Evolutionary conservation across 305 asterid genomes (phyloP).

Genomic region (Andrographis paniculata): DNA sequence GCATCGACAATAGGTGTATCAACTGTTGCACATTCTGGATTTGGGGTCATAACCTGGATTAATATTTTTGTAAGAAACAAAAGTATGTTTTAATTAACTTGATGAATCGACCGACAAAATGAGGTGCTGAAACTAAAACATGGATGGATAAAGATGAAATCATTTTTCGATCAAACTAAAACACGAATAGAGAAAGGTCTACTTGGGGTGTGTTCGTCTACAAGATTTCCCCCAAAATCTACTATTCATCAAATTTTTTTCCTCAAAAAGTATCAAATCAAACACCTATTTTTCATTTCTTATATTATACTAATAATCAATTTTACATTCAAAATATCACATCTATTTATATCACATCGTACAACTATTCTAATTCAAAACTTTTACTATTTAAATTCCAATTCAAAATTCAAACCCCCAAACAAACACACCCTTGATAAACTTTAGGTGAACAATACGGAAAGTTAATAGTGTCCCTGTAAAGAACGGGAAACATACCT

Average conservation of each 20-base stretch:
- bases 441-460: not conserved
- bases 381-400: too few species aligned
- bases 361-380: too few species aligned
- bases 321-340: too few species aligned
- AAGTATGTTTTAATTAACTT: slow-evolving; percentile 1
- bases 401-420: too few species aligned
- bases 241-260: too few species aligned
- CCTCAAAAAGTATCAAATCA: too few species aligned
- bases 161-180: not conserved
- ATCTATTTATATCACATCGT: too few species aligned
- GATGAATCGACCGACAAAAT: not conserved
- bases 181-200: not conserved
- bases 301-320: too few species aligned
- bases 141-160: not conserved
- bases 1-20: slow-evolving; percentile 96
- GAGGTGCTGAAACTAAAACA: not conserved
- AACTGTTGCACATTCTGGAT: slow-evolving; percentile 84
- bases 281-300: too few species aligned
- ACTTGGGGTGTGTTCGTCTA: too few species aligned
- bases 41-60: slow-evolving; percentile 86
- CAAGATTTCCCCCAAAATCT: too few species aligned
- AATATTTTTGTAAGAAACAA: slow-evolving; percentile 2
- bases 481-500: slow-evolving; percentile 30
- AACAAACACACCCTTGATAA: too few species aligned
- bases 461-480: not conserved